phyloP scores from a whole-genome alignment of 73 alveolate genomes.

The Paramecium caudatum region DNA sequence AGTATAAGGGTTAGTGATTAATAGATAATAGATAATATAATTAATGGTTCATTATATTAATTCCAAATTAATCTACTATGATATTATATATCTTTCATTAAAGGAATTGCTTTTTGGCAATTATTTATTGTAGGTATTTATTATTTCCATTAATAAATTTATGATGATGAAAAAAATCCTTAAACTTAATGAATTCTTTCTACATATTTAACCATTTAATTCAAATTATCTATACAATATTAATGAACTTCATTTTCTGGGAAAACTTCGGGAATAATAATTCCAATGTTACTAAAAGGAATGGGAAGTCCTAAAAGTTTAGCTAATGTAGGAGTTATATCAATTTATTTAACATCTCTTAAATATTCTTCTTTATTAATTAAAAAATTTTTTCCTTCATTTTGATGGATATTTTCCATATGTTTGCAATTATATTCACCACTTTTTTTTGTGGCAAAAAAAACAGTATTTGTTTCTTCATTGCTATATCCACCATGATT shows the following conservation, averaged over 20 bases:
- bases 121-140: background rate
- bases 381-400: background rate
- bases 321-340: slow-evolving; percentile 75
- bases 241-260: background rate
- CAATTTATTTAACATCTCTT: slow-evolving; percentile 66
- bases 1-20: background rate
- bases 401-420: background rate
- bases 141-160: background rate
- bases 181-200: background rate
- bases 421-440: background rate
- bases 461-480: slow-evolving; percentile 73
- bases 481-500: slow-evolving; percentile 87
- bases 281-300: slow-evolving; percentile 78
- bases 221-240: background rate
- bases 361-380: background rate
- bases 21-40: background rate
- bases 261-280: slow-evolving; percentile 73
- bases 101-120: background rate
- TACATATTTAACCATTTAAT: slow-evolving; percentile 16
- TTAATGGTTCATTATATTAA: background rate
- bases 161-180: background rate
- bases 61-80: slow-evolving; percentile 26
- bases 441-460: slow-evolving; percentile 77
- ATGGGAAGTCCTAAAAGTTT: slow-evolving; percentile 55
- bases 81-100: slow-evolving; percentile 22